Evolutionary conservation across 2,329 filamentous ascomycete genomes (phyloP), one percentile per base, ranked within the genome.

Genomic region (Scedosporium dehoogii): DNA sequence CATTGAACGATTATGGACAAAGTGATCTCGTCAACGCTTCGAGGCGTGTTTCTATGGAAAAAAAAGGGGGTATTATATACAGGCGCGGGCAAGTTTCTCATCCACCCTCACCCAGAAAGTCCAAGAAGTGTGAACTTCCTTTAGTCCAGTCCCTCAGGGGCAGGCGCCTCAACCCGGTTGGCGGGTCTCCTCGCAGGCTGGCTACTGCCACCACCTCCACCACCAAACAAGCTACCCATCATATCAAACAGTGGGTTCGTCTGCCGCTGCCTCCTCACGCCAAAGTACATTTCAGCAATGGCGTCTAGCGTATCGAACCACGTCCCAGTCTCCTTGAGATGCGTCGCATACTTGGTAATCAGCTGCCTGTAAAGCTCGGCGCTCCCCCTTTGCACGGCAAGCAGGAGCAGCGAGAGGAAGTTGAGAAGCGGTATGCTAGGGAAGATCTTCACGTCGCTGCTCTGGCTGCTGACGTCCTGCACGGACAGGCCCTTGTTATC

Each of bases 241-340:
- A 99, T 97, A 73, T 99, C 94, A 75, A 97, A 85, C 74, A 99
- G 79, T 3, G 92, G 92, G 74, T 97, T 97, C 66, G 88, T 89
- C 78, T 96, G 91, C 70, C 89, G 84, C 57, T 92, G 93, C 71
- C 92, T 88, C 77, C 87, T 85, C 73, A 99, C 96, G 42, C 87
- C 87, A 76, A 99, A 99, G 79, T 97, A 99, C 85, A 96, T 92
- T 78, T 99, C 93, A 58, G 89, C 93, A 69, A 99, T 87, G 73
- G 91, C 87, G 68, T 92, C 88, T 64, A 99, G 78, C 25, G 91
- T 83, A 71, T 91, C 92, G 41, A 86, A 85, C 93, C 93, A 97
- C 12, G 82, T 80, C 4, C 84, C 85, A 1, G 86, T 80, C 68
- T 97, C 93, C 69, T 86, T 86, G 64, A 97, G 82, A 70, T 96